Conservation (phyloP, 2,329 filamentous ascomycete genomes). For the Botryotinia globosa region DNA sequence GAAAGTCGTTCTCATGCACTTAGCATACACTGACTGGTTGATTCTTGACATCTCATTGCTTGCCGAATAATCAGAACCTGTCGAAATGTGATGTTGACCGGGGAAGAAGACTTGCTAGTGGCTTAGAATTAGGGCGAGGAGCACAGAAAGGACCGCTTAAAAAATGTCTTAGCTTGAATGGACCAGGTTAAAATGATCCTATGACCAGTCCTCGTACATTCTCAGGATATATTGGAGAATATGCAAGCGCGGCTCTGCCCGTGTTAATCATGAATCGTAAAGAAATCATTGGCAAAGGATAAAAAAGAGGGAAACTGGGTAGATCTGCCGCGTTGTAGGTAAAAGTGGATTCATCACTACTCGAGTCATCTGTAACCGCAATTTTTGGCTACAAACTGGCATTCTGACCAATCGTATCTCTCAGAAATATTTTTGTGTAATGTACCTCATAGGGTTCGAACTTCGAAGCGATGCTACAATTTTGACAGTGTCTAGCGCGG, state of each 20-base stretch:
- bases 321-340: constrained; percentile 19
- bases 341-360: constrained; percentile 12
- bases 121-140: neutral
- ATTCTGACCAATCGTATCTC: neutral
- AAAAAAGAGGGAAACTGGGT: constrained; percentile 5
- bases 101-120: neutral
- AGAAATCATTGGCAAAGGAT: neutral
- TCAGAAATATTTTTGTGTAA: neutral
- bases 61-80: constrained; percentile 5
- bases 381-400: neutral
- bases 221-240: constrained; percentile 3
- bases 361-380: constrained; percentile 13
- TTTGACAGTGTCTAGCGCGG: constrained; percentile 8
- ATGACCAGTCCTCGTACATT: constrained; percentile 16
- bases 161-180: constrained; percentile 15
- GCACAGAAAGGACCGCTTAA: neutral
- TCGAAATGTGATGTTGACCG: neutral
- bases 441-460: neutral
- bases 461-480: constrained; percentile 3
- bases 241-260: constrained; percentile 25
- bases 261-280: constrained; percentile 16
- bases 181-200: constrained; percentile 14
- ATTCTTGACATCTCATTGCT: neutral
- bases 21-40: neutral
- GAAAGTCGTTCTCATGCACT: neutral